A percentile compares a stretch with the other conserved stretches of the same genome.
Conservation (phyloP, 129 eudicot genomes). For the Tanacetum coccineum region DNA sequence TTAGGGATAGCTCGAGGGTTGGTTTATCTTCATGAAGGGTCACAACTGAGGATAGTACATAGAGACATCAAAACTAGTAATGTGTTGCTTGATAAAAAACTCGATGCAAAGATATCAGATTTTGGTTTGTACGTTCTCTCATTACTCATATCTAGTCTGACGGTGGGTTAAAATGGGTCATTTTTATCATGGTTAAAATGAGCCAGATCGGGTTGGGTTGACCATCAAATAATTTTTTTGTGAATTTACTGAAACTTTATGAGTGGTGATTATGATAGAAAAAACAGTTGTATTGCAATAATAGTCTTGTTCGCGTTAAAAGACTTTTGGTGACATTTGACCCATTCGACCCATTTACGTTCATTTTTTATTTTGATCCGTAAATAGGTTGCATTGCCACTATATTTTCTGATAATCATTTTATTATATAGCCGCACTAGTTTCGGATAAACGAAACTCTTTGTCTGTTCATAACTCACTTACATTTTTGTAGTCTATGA, state of each 20-base stretch:
- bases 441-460: too few relatives aligned
- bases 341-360: neutral
- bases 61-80: constrained; percentile 83
- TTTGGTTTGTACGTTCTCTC: constrained; percentile 68
- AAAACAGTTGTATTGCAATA: neutral
- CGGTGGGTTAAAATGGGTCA: neutral
- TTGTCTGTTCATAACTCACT: too few relatives aligned
- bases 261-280: neutral
- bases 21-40: constrained; percentile 82
- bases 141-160: neutral
- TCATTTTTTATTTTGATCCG: too few relatives aligned
- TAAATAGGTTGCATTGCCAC: too few relatives aligned
- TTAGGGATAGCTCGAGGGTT: constrained; percentile 78
- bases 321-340: neutral
- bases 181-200: neutral
- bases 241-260: neutral
- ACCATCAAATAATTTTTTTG: neutral
- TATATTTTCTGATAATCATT: too few relatives aligned
- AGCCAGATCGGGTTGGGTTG: neutral
- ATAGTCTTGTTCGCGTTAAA: neutral
- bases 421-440: too few relatives aligned
- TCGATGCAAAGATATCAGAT: constrained; percentile 80
- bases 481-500: too few relatives aligned
- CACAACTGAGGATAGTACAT: constrained; percentile 68
- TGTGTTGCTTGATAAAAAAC: constrained; percentile 73